Base-by-base conservation (phyloP, 257 asterid species). In the Fraxinus cuspidata region DNA sequence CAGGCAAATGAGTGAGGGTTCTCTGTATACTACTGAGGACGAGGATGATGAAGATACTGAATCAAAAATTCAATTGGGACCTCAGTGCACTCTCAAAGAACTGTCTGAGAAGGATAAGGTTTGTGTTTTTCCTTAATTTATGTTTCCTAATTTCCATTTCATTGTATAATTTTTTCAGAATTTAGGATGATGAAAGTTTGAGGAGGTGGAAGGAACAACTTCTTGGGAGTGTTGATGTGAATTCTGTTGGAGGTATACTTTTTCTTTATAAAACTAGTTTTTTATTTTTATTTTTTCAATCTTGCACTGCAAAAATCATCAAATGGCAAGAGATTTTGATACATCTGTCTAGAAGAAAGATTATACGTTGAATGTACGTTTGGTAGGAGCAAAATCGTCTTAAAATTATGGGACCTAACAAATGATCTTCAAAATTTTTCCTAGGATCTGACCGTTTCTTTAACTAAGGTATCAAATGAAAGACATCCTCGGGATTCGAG, bases 201-300 rank as follows among this genome's bases (percentile, higher is more conserved):
- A 90, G 97, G 83, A 94, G 97, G 85, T 94, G 98, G 98, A 94
- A 94, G 89, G 98, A 94, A 18, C 98, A 94, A 35, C 97, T 94
- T 83, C 96, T 94, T 64, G 98, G 97, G 56, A 89, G 96, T 75
- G 97, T 94, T 82, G 98, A 94, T 77, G 83, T 94, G 29, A 81
- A 86, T 58, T 81, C 98, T 79, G 98, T 87, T 83, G 97, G 96
- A 89, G 98, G 98, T 94, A 81, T 79, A 64, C 5, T 0, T 51
- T 23, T 63, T 63, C 19, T 63, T 23, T 21, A 5, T n/a, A 8
- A 19, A 19, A 58, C 12, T 6, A 1, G 5, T 2, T 23, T 27
- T 10, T 25, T 25, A 0, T 21, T 8, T 21, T 6, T 7, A 15
- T 29, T 29, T 58, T 3, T 58, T 21, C 29, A n/a, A n/a, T 58